Conservation (phyloP, 2,329 filamentous ascomycete species). For the Pyrenophora graminea region DNA sequence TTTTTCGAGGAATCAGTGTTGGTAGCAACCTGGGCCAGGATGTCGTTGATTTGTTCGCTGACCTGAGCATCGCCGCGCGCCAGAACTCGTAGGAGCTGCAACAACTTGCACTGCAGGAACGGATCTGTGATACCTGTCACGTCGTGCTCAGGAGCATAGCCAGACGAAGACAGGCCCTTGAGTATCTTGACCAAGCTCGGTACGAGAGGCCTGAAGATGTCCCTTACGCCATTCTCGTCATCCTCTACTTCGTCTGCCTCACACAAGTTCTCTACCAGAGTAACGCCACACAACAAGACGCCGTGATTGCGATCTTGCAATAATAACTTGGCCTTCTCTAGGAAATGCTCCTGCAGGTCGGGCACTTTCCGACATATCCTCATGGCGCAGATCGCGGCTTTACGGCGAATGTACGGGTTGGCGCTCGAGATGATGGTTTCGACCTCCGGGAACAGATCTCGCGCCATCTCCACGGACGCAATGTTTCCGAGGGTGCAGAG, state of each 20-base stretch:
- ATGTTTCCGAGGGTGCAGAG: conserved; percentile 97
- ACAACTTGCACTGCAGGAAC: conserved; percentile 95
- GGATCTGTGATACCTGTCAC: conserved; percentile 98
- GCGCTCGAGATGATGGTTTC: conserved; percentile 88
- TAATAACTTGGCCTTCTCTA: conserved; percentile 88
- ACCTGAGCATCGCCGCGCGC: conserved; percentile 83
- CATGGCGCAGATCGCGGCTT: conserved; percentile 98
- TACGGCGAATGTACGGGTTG: conserved; percentile 97
- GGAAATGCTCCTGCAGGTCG: conserved; percentile 93
- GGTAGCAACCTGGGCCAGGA: conserved; percentile 92
- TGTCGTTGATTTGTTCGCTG: conserved; percentile 98
- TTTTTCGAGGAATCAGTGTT: conserved; percentile 99
- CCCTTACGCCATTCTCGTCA: conserved; percentile 85
- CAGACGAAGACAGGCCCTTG: conserved; percentile 90
- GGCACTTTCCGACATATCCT: conserved; percentile 97
- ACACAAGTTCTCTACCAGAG: conserved; percentile 87
- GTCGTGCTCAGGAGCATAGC: conserved; percentile 96
- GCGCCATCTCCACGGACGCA: conserved; percentile 95
- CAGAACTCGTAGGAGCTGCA: conserved; percentile 82
- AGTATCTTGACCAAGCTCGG: conserved; percentile 84
- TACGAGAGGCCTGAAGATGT: conserved; percentile 87
- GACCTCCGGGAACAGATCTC: conserved; percentile 95
- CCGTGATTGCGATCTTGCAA: conserved; percentile 94
- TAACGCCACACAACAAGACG: conserved; percentile 89
- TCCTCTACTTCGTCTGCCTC: conserved; percentile 93